Base-by-base conservation (phyloP, 2,329 filamentous ascomycete genomes). In the Beauveria bassiana region DNA sequence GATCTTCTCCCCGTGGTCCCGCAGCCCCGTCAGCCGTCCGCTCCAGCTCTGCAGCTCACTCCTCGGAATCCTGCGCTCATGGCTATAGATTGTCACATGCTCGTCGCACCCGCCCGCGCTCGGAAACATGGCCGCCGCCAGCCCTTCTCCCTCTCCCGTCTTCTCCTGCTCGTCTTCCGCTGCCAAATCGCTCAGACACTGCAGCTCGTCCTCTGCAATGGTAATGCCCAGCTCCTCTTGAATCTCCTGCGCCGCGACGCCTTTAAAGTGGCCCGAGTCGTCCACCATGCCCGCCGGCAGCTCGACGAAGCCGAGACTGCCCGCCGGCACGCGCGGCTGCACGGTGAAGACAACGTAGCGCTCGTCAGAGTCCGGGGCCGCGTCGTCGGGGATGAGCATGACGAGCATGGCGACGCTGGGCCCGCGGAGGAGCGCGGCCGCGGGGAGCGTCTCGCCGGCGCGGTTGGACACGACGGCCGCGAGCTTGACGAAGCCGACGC, bases 31-130 rank as follows among this genome's bases (percentile, higher is more conserved):
- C 56, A 86, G 69, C 57, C 78, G 79, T 2, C 84, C 84, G 40
- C 75, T 79, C 83, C 81, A 86, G 60, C 82, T 78, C 16, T 72
- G 69, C 57, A 87, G 70, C 68, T 81, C 76, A 0, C 67, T 70
- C 38, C 82, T 74, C 7, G 78, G 74, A 4, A 87, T 75, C 26
- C 77, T 74, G 53, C 78, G 76, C 72, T 86, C 81, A 65, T 82
- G 76, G 65, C 82, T 77, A 67, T 83, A 87, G 24, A 86, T 78
- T 10, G 79, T 82, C 22, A 87, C 75, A 66, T 80, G 78, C 70
- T 87, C 85, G 69, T 87, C 85, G 65, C 82, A 86, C 0, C 80
- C 84, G 0, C 84, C 84, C 0, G 81, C 77, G 8, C 80, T 84
- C 3, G 84, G 83, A 61, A 78, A 86, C 76, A 86, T 77, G 4